phyloP scores from a whole-genome alignment of 23 red algal genomes.

The Gracilaria domingensis region DNA sequence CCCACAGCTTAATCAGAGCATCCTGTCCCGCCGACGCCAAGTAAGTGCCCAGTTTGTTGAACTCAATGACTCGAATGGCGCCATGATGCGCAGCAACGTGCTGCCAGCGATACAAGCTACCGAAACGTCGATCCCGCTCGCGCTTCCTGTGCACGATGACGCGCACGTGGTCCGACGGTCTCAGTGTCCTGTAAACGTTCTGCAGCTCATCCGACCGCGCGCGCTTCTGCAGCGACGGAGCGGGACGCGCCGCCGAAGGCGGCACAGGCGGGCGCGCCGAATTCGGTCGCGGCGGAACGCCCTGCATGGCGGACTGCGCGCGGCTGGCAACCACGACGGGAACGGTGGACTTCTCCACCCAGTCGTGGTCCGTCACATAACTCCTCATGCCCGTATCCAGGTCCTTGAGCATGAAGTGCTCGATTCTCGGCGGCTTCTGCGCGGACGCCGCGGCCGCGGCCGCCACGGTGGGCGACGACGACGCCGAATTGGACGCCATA shows the following conservation, averaged over 20 bases:
- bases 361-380: slow-evolving; percentile 70
- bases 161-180: slow-evolving; percentile 64
- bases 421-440: slow-evolving; percentile 34
- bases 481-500: slow-evolving; percentile 9
- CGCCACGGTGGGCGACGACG: background rate
- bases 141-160: slow-evolving; percentile 68
- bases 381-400: slow-evolving; percentile 69
- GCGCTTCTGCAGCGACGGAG: slow-evolving; percentile 23
- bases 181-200: slow-evolving; percentile 25
- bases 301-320: background rate
- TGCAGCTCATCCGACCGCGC: slow-evolving; percentile 62
- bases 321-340: background rate
- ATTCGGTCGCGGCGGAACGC: background rate
- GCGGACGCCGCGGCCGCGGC: background rate
- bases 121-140: slow-evolving; percentile 56
- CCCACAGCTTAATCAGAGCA: slow-evolving; percentile 81
- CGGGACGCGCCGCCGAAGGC: background rate
- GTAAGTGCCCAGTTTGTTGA: slow-evolving; percentile 64
- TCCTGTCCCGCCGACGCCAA: slow-evolving; percentile 88
- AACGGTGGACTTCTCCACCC: slow-evolving; percentile 59
- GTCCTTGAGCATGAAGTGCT: slow-evolving; percentile 69
- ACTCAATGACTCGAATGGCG: slow-evolving; percentile 84
- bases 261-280: slow-evolving; percentile 1
- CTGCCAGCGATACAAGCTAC: slow-evolving; percentile 82
- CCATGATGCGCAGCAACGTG: slow-evolving; percentile 74